A percentile compares a stretch with the other conserved stretches of the same genome.
Conservation (phyloP, 208 protist genomes). For the Porcisia deanei region DNA sequence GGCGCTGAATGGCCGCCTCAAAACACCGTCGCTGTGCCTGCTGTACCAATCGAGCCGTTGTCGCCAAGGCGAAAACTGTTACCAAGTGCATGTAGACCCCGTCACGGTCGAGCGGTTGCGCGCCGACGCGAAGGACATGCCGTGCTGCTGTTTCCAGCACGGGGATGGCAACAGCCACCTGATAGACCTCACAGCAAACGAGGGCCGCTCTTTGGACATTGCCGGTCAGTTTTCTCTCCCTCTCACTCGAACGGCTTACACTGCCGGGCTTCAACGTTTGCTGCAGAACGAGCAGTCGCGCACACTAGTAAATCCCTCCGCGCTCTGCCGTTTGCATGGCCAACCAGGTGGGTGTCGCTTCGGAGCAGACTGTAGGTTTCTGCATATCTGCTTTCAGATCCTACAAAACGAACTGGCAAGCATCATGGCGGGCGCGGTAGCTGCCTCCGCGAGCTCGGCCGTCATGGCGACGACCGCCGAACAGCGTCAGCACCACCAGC, state of each 20-base stretch:
- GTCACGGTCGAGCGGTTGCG: conserved; percentile 58
- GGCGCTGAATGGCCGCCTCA: conserved; percentile 50
- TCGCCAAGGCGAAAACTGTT: conserved; percentile 72
- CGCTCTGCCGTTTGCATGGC: conserved; percentile 70
- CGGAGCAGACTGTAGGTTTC: conserved; percentile 79
- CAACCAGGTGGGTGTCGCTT: conserved; percentile 68
- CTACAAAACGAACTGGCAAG: conserved; percentile 28
- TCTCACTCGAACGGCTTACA: conserved; percentile 60
- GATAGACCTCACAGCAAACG: conserved; percentile 20
- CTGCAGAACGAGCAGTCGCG: conserved; percentile 35
- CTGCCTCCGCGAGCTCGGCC: conserved; percentile 2
- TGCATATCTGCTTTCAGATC: conserved; percentile 78
- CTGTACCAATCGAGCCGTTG: conserved; percentile 72
- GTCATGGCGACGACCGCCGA: not conserved
- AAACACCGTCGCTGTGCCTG: conserved; percentile 73
- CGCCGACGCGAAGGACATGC: conserved; percentile 46
- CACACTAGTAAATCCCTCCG: conserved; percentile 14
- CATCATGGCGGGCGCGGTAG: conserved; percentile 24
- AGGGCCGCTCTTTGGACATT: conserved; percentile 26
- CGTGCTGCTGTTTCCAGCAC: conserved; percentile 74
- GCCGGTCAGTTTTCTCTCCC: conserved; percentile 38
- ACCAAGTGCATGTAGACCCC: conserved; percentile 73
- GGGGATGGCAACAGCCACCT: conserved; percentile 54
- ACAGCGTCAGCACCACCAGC: no score
- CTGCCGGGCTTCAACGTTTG: conserved; percentile 52